Evolutionary conservation across 1,284 basidiomycete species (phyloP), one percentile per base, ranked within the genome.

Genomic region (Grifola frondosa): DNA sequence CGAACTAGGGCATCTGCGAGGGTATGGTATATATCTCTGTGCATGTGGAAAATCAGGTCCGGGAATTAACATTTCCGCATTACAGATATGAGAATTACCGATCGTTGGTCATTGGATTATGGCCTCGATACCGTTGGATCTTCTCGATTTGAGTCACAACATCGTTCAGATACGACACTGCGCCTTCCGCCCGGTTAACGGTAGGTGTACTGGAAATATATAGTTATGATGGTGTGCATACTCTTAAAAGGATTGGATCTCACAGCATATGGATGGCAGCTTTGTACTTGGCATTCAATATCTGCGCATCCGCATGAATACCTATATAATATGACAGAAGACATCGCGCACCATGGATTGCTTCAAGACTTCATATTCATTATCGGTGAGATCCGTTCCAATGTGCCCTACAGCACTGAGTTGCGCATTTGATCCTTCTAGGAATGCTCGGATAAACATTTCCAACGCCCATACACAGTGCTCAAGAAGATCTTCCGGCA

Each of bases 401-500:
- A 48, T 40, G 28, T 56, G 48, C 2, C 49, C 49, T 3, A 56
- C 43, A 2, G 44, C 42, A 20, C 52, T 44, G 9, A 54, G 43
- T 22, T 52, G 46, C 12, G 40, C 30, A 23, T 54, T 53, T 15
- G 47, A 34, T 24, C 48, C 26, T 39, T 57, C 52, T 15, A 39
- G 28, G 15, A 57, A 30, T 20, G 42, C 50, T 4, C 45, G 44
- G 17, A 52, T 40, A 30, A 52, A 57, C 50, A 48, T 49, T 23
- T 46, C 39, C n/a, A 57, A 39, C 2, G 43, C 40, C 26, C 45
- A 57, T 31, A 54, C 48, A n/a, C 41, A 41, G 5, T 30, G 19
- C 22, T 52, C 50, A 9, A 54, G 37, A 6, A 57, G 28, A 33
- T 52, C 49, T n/a, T 46, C 48, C 5, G 52, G 50, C 11, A 52